Percentiles rank a stretch among this genome's conserved stretches.
Evolutionary conservation across 768 basidiomycete genomes (phyloP).

Genomic region (Mycena kentingensis): DNA sequence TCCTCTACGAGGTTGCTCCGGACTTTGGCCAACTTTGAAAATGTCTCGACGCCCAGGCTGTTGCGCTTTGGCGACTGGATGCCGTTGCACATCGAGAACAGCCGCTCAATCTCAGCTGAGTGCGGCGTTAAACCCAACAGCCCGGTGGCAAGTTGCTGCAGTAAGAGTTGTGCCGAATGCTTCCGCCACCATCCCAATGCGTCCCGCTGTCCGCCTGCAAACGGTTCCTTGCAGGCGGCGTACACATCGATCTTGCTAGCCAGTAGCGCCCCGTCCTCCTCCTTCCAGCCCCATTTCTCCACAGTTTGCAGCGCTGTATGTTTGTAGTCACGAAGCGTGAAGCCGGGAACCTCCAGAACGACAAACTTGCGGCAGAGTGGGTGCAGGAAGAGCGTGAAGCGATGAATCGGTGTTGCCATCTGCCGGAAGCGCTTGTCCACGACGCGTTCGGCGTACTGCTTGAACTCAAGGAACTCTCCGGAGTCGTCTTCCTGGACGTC

Average conservation of each 20-base stretch:
- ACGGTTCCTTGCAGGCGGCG: constrained; percentile 20
- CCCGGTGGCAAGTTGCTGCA: constrained; percentile 25
- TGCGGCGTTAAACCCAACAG: constrained; percentile 32
- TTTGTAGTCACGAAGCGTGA: constrained; percentile 21
- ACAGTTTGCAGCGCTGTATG: constrained; percentile 22
- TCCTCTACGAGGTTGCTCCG: constrained; percentile 13
- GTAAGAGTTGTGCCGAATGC: constrained; percentile 5
- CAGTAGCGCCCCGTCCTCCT: constrained; percentile 19
- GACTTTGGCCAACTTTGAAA: constrained; percentile 22
- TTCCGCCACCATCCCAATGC: constrained; percentile 29
- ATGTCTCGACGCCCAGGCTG: constrained; percentile 20
- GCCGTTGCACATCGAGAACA: constrained; percentile 27
- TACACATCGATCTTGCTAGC: constrained; percentile 27
- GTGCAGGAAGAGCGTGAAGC: constrained; percentile 36
- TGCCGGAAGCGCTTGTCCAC: constrained; percentile 32
- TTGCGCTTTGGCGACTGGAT: constrained; percentile 23
- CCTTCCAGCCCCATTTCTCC: constrained; percentile 28
- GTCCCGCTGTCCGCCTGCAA: constrained; percentile 25
- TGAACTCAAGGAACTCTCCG: constrained; percentile 27
- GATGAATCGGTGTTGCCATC: constrained; percentile 36
- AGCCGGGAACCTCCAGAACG: constrained; percentile 25
- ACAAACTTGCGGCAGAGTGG: constrained; percentile 37
- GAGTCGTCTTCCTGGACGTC: constrained; percentile 19
- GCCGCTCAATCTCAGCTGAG: constrained; percentile 28
- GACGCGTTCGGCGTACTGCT: constrained; percentile 16